A percentile compares a stretch with the other conserved stretches of the same genome.
These are phyloP conservation scores for Rostrohypoxylon terebratum DNA, from an alignment of 495 filamentous ascomycete species.

Conservation along the genomic window DNA sequence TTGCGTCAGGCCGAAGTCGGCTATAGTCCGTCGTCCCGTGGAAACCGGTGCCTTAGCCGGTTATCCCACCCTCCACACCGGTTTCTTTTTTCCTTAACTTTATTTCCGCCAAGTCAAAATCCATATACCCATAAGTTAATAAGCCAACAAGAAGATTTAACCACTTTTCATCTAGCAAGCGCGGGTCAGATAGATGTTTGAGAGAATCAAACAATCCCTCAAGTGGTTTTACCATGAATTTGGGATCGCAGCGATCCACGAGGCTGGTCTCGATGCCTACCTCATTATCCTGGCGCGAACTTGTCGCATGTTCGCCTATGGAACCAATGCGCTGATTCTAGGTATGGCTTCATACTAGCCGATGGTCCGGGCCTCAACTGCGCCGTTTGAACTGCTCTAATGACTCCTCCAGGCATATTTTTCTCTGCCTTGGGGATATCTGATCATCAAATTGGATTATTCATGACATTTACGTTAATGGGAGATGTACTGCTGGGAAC, in stretches of 20 bases:
- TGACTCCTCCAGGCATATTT: conserved; percentile 51
- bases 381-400: background rate
- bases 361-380: background rate
- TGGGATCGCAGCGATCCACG: conserved; percentile 63
- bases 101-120: background rate
- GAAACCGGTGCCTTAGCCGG: conserved; percentile 23
- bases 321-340: conserved; percentile 78
- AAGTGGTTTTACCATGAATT: conserved; percentile 57
- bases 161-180: background rate
- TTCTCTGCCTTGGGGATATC: conserved; percentile 73
- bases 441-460: conserved; percentile 80
- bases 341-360: conserved; percentile 63
- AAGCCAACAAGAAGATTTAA: background rate
- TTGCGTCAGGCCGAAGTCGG: conserved; percentile 35
- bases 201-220: conserved; percentile 27
- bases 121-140: conserved; percentile 7
- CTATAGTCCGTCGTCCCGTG: conserved; percentile 4
- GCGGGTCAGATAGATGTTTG: conserved; percentile 26
- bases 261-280: conserved; percentile 71
- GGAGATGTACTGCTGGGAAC: conserved; percentile 85
- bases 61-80: background rate
- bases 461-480: conserved; percentile 87
- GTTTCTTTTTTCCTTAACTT: background rate
- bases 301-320: conserved; percentile 84
- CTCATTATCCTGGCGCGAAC: conserved; percentile 80